These are phyloP conservation scores for Blumeria graminis DNA, from an alignment of 2,329 filamentous ascomycete species.

Conservation along the genomic window DNA sequence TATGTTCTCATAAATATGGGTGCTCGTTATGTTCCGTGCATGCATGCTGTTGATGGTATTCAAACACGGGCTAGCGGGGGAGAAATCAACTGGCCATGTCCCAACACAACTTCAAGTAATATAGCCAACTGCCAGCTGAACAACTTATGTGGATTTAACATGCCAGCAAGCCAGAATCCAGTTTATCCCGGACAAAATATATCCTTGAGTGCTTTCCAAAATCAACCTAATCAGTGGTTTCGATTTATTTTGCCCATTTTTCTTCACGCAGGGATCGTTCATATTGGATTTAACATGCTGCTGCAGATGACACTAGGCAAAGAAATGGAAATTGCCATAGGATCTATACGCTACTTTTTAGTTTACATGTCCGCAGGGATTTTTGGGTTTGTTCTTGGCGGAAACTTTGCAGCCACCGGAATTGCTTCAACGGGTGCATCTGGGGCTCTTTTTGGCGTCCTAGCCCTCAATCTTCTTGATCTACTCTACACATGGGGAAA, in stretches of 20 bases:
- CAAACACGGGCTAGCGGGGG: constrained; percentile 23
- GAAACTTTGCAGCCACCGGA: constrained; percentile 67
- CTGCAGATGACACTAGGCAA: constrained; percentile 72
- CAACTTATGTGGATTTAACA: constrained; percentile 58
- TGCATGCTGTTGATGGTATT: constrained; percentile 56
- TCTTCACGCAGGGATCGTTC: constrained; percentile 76
- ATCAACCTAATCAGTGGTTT: constrained; percentile 71
- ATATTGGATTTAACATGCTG: constrained; percentile 88
- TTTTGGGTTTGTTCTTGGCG: constrained; percentile 85
- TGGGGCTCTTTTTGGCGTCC: constrained; percentile 71
- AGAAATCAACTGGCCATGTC: constrained; percentile 48
- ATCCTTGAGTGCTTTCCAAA: constrained; percentile 18
- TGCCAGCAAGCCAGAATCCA: constrained; percentile 15
- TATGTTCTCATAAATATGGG: constrained; percentile 94
- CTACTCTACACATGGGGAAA: constrained; percentile 81
- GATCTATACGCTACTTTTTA: constrained; percentile 63
- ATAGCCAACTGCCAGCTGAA: constrained; percentile 45
- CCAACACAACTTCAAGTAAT: constrained; percentile 42
- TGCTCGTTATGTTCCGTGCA: constrained; percentile 75
- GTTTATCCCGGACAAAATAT: constrained; percentile 20
- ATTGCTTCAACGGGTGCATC: constrained; percentile 76
- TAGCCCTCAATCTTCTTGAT: constrained; percentile 72
- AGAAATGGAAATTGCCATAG: constrained; percentile 83
- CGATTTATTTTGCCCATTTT: constrained; percentile 93
- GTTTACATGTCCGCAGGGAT: constrained; percentile 84